Base-by-base conservation (phyloP, 768 basidiomycete species). In the Galerina marginata region DNA sequence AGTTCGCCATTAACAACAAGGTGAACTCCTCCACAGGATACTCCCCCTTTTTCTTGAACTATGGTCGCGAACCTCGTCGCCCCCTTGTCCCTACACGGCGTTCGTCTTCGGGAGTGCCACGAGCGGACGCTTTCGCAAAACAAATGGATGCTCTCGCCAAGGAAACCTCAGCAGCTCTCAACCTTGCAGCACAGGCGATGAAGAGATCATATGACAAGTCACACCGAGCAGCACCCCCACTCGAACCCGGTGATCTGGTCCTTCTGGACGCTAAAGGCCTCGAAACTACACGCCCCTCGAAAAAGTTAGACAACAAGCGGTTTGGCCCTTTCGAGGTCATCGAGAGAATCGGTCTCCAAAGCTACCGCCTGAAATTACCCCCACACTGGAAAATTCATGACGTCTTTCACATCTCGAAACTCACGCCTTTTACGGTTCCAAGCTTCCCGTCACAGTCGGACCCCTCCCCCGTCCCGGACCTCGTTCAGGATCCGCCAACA, bases 1-100 rank as follows among this genome's bases (percentile, higher is more conserved):
- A 78, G 43, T 78, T 77, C 54, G 65, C 73, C 0, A 71, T 69
- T 56, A 77, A 77, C 56, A 70, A 72, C 54, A 59, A 65, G 7
- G 43, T 63, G 0, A 60, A 68, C 25, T 54, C 66, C 1, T 58
- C 71, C 2, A 77, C 70, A n/a, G 67, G 70, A 9, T 58, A 29
- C 23, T 59, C 57, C 1, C 76, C 72, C 1, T 76, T 77, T 65
- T 72, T 69, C 38, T 39, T 70, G 2, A 74, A 73, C 61, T 65
- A 72, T 37, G 71, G 75, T 25, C 55, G 37, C 16, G 50, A 52
- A 4, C 50, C 50, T 6, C 50, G 37, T 10, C 36, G 50, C 16
- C 50, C 50, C 9, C 16, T 52, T 10, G 25, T 29, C 7, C 50
- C 50, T n/a, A 39, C 15, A 1, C 37, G 50, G 9, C 15, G 15